Percentiles rank a stretch among this genome's conserved stretches.
These are phyloP conservation scores for Trifolium fragiferum DNA, from an alignment of 306 rosid genomes.

Conservation along the genomic window DNA sequence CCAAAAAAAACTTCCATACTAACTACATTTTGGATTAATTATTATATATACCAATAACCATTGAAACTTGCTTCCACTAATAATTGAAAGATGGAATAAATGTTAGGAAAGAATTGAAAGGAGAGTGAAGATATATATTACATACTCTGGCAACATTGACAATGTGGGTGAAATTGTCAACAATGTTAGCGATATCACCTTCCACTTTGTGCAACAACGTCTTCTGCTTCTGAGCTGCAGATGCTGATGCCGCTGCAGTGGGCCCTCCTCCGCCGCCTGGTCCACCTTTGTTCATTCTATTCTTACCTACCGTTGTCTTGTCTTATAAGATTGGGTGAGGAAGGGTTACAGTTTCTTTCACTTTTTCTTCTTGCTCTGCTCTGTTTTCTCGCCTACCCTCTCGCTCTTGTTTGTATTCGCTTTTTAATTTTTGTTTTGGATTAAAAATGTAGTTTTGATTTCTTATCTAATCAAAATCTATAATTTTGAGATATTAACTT, in stretches of 20 bases:
- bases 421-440: too few relatives aligned
- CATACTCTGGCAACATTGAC: constrained; percentile 82
- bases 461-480: too few relatives aligned
- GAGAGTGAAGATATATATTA: neutral
- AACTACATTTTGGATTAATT: neutral
- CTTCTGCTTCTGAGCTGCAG: constrained; percentile 87
- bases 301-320: neutral
- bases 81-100: too few relatives aligned
- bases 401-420: too few relatives aligned
- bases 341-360: too few relatives aligned
- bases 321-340: too few relatives aligned
- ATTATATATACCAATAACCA: neutral
- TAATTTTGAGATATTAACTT: too few relatives aligned
- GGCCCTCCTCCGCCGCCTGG: constrained; percentile 51
- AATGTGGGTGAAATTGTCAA: constrained; percentile 87
- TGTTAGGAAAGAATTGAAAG: too few relatives aligned
- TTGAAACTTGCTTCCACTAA: neutral
- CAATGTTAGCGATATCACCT: constrained; percentile 67
- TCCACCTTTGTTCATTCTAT: constrained; percentile 61
- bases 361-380: too few relatives aligned
- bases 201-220: constrained; percentile 69
- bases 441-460: too few relatives aligned
- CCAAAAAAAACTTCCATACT: too few relatives aligned
- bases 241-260: constrained; percentile 51
- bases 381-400: too few relatives aligned